Conservation (phyloP, 257 asterid species). For the Ophiorrhiza pumila region DNA sequence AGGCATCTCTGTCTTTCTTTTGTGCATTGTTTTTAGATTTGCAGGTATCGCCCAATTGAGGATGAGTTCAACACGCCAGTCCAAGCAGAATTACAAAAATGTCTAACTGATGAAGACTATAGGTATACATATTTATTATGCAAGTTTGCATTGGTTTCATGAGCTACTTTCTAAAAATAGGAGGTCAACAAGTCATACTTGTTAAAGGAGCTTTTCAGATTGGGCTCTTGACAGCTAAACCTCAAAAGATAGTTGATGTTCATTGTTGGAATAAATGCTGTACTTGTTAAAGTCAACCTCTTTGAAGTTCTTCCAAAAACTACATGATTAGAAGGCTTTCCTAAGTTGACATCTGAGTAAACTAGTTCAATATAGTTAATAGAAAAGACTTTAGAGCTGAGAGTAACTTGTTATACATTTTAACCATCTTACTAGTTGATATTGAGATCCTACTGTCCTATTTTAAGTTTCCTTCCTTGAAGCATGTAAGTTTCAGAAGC, state of each 20-base stretch:
- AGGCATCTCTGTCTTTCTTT: conserved; percentile 1
- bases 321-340: not conserved
- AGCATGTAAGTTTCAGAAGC: not conserved
- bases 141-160: not conserved
- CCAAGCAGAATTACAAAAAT: conserved; percentile 78
- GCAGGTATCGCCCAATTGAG: conserved; percentile 82
- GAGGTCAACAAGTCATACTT: not conserved
- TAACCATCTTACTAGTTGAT: not conserved
- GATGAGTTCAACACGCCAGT: conserved; percentile 78
- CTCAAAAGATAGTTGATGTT: not conserved
- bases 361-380: not conserved
- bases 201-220: not conserved
- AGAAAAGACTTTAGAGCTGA: not conserved
- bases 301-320: not conserved
- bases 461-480: not conserved
- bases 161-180: not conserved
- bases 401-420: not conserved
- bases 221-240: not conserved
- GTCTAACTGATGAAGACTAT: conserved; percentile 80
- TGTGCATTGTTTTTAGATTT: conserved; percentile 49
- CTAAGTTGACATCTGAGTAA: not conserved
- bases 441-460: not conserved
- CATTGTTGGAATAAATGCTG: not conserved
- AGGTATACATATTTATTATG: conserved; percentile 38
- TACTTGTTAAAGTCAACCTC: not conserved